A percentile compares a stretch with the other conserved stretches of the same genome.
Evolutionary conservation across 2,329 filamentous ascomycete genomes (phyloP).

Genomic region (Aspergillus pseudotamarii): DNA sequence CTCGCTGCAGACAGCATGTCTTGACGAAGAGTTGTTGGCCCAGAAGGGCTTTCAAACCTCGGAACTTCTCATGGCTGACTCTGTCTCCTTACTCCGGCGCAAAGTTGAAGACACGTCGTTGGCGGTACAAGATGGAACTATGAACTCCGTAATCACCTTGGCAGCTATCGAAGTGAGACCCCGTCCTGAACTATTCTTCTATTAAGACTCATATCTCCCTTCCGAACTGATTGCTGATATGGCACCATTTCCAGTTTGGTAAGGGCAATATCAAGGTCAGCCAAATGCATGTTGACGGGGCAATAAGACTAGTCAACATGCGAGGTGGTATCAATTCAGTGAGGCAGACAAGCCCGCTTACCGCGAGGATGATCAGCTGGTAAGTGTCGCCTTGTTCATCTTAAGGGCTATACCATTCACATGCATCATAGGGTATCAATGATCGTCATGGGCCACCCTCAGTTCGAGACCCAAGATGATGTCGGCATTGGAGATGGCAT

Average conservation of each 20-base stretch:
- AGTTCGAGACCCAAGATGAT: conserved; percentile 58
- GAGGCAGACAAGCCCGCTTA: conserved; percentile 54
- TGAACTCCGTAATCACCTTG: conserved; percentile 61
- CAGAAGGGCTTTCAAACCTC: conserved; percentile 58
- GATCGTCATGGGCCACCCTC: conserved; percentile 56
- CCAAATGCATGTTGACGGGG: conserved; percentile 54
- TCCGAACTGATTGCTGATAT: conserved; percentile 8
- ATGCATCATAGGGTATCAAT: conserved; percentile 56
- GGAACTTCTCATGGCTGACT: conserved; percentile 60
- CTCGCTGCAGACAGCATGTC: conserved; percentile 60
- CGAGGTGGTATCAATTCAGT: conserved; percentile 56
- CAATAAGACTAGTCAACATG: conserved; percentile 53
- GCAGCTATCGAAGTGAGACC: conserved; percentile 59
- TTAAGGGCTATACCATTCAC: not conserved
- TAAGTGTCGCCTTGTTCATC: conserved; percentile 29
- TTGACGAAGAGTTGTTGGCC: conserved; percentile 57
- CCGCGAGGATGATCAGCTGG: conserved; percentile 60
- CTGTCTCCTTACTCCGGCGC: conserved; percentile 54
- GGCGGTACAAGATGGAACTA: conserved; percentile 57
- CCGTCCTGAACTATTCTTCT: not conserved
- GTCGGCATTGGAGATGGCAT: conserved; percentile 53
- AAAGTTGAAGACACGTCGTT: conserved; percentile 52
- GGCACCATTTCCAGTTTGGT: conserved; percentile 45
- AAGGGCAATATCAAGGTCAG: conserved; percentile 53
- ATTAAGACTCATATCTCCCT: not conserved